phyloP scores from a whole-genome alignment of 164 flowering plant genomes.

The Vitis labrusca region DNA sequence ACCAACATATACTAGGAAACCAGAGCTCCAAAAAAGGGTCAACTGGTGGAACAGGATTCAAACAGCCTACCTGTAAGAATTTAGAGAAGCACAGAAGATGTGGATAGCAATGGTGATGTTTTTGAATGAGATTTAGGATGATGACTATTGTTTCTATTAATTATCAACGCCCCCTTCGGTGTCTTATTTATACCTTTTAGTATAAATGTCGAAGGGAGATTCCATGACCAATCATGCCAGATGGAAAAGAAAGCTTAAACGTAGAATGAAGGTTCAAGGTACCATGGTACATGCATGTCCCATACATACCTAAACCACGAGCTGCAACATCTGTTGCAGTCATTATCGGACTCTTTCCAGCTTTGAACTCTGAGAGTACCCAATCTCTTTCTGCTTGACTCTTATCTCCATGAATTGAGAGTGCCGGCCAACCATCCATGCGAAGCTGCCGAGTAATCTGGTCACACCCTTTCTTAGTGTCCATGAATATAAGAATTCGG shows the following conservation, averaged over 20 bases:
- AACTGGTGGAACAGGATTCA: background rate
- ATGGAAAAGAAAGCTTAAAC: background rate
- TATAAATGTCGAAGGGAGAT: background rate
- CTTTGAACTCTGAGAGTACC: conserved; percentile 95
- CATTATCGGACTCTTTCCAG: conserved; percentile 99
- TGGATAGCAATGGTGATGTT: too few species aligned
- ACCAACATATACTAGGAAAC: background rate
- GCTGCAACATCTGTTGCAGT: conserved; percentile 99
- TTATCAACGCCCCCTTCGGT: too few species aligned
- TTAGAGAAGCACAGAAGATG: background rate
- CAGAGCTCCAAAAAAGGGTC: background rate
- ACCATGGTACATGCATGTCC: background rate
- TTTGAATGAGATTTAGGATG: background rate
- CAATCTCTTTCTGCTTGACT: conserved; percentile 99
- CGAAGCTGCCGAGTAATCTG: conserved; percentile 95
- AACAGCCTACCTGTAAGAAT: background rate
- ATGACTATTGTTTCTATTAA: background rate
- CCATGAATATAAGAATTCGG: conserved; percentile 93
- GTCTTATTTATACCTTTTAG: too few species aligned
- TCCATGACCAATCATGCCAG: background rate
- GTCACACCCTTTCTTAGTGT: conserved; percentile 99
- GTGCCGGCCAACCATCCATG: conserved; percentile 99
- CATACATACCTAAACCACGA: conserved; percentile 83
- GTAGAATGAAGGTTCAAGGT: background rate
- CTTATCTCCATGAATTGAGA: conserved; percentile 98